phyloP scores from a whole-genome alignment of 2,329 filamentous ascomycete species.

The Cyphellophora europaea region DNA sequence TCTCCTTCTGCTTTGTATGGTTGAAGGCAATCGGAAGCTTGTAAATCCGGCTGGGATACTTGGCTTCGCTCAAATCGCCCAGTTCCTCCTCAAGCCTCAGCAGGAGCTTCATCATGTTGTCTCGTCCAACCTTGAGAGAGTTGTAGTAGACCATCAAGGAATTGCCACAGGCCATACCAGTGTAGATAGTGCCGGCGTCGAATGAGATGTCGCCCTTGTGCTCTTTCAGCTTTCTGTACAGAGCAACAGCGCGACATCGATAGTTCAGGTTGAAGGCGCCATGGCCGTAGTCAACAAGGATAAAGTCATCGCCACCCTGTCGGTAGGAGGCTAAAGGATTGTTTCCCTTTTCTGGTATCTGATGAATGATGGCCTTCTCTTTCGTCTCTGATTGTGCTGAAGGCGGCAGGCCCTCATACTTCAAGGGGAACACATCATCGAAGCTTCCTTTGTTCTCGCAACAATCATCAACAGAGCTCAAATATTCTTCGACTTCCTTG shows the following conservation, averaged over 20 bases:
- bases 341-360: conserved; percentile 24
- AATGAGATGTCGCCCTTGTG: conserved; percentile 25
- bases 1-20: conserved; percentile 30
- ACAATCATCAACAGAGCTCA: conserved; percentile 33
- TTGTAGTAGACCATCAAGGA: conserved; percentile 39
- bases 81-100: conserved; percentile 28
- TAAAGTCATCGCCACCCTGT: conserved; percentile 40
- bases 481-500: conserved; percentile 34
- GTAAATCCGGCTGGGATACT: conserved; percentile 35
- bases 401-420: conserved; percentile 16
- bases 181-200: conserved; percentile 32
- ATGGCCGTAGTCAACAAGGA: conserved; percentile 50
- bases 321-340: conserved; percentile 32
- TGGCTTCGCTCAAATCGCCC: conserved; percentile 30
- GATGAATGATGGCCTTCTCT: conserved; percentile 25
- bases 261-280: conserved; percentile 49
- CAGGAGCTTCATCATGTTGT: conserved; percentile 28
- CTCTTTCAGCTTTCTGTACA: conserved; percentile 39
- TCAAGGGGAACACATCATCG: conserved; percentile 24
- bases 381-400: conserved; percentile 16
- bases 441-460: conserved; percentile 26
- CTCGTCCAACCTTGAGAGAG: conserved; percentile 28
- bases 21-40: conserved; percentile 36
- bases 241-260: conserved; percentile 44
- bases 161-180: conserved; percentile 42